Conservation (phyloP, 2,329 filamentous ascomycete species). For the Phialophora macrospora region DNA sequence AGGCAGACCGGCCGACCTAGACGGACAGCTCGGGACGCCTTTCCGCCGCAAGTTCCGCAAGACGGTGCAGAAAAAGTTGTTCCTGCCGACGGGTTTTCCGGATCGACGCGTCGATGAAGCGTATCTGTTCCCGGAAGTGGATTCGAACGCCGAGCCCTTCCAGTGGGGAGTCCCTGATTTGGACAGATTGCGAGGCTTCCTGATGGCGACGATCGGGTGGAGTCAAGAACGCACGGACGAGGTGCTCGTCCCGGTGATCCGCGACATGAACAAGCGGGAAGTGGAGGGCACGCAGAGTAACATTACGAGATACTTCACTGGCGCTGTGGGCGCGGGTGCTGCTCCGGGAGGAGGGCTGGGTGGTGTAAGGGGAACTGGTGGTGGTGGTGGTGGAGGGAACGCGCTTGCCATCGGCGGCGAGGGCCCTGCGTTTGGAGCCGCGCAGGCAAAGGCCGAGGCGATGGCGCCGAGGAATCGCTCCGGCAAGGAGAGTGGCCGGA, state of each 20-base stretch:
- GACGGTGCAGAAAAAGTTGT: slow-evolving; percentile 77
- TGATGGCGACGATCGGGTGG: slow-evolving; percentile 95
- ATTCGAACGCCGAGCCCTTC: slow-evolving; percentile 75
- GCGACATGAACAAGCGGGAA: slow-evolving; percentile 89
- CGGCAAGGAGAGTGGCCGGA: slow-evolving; percentile 70
- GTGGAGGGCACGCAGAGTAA: slow-evolving; percentile 93
- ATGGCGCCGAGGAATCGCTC: slow-evolving; percentile 64
- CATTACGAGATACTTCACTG: slow-evolving; percentile 90
- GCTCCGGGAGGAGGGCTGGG: slow-evolving; percentile 58
- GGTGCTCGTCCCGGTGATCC: slow-evolving; percentile 90
- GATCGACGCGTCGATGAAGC: slow-evolving; percentile 77
- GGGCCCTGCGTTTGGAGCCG: slow-evolving; percentile 8
- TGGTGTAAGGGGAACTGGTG: slow-evolving; percentile 2
- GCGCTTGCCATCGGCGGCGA: slow-evolving; percentile 30
- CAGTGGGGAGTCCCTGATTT: slow-evolving; percentile 97
- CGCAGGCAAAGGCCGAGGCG: slow-evolving; percentile 24
- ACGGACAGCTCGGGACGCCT: slow-evolving; percentile 60
- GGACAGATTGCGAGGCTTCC: slow-evolving; percentile 77
- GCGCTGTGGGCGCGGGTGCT: slow-evolving; percentile 66
- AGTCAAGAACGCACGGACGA: slow-evolving; percentile 89
- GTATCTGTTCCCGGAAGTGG: slow-evolving; percentile 85
- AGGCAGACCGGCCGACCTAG: slow-evolving; percentile 65
- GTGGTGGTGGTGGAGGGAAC: neutral
- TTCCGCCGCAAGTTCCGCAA: slow-evolving; percentile 89
- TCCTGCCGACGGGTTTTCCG: slow-evolving; percentile 80